Evolutionary conservation across 164 flowering plant species (phyloP).

Genomic region (Tinospora cordifolia): DNA sequence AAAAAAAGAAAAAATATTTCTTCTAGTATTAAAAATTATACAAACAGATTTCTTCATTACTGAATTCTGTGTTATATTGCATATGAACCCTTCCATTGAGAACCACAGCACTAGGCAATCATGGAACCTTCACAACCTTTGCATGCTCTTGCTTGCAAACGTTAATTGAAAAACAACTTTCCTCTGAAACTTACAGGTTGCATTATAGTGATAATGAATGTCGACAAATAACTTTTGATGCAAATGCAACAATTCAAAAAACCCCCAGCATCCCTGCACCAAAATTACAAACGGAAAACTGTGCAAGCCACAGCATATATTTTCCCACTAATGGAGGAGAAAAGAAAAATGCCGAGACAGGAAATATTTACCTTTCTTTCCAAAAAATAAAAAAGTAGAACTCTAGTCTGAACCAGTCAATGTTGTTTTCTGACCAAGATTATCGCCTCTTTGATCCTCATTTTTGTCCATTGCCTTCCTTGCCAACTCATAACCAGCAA

Average conservation of each 20-base stretch:
- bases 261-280: background rate
- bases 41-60: no score
- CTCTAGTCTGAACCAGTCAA: conserved; percentile 28
- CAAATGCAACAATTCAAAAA: background rate
- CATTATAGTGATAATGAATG: conserved; percentile 2
- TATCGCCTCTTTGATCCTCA: conserved; percentile 35
- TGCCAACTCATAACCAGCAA: conserved; percentile 95
- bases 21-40: no score
- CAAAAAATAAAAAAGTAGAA: background rate
- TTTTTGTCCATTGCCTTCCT: conserved; percentile 77
- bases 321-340: background rate
- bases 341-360: background rate
- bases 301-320: background rate
- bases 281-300: no score
- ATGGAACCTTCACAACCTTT: no score
- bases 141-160: no score
- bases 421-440: conserved; percentile 33
- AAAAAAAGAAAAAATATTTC: no score
- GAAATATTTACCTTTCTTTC: background rate
- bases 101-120: no score
- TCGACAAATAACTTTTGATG: background rate
- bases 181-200: background rate
- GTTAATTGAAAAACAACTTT: background rate
- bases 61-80: no score
- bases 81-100: no score